Percentiles rank a stretch among this genome's conserved stretches.
phyloP scores from a whole-genome alignment of 2,329 filamentous ascomycete genomes.

The Clarireedia hainanense region DNA sequence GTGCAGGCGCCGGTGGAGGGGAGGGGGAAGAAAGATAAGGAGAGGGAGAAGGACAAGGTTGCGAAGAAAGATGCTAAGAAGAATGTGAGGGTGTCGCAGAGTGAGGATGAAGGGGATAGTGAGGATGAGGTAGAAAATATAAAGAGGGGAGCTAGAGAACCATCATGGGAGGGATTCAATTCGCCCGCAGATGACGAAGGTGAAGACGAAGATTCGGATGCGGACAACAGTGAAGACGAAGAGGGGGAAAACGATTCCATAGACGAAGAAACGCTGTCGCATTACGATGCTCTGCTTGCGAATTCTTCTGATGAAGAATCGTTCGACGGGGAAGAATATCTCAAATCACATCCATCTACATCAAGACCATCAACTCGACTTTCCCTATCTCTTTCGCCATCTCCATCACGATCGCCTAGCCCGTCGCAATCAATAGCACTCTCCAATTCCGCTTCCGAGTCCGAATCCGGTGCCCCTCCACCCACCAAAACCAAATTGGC shows the following conservation, averaged over 20 bases:
- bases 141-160: slow-evolving; percentile 9
- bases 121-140: slow-evolving; percentile 8
- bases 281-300: slow-evolving; percentile 26
- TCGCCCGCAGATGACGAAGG: slow-evolving; percentile 13
- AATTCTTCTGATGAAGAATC: slow-evolving; percentile 28
- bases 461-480: neutral
- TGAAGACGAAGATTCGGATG: slow-evolving; percentile 3
- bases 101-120: neutral
- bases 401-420: slow-evolving; percentile 15
- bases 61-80: neutral
- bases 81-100: neutral
- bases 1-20: slow-evolving; percentile 22
- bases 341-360: slow-evolving; percentile 7
- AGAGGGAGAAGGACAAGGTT: neutral
- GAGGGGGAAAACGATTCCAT: slow-evolving; percentile 17
- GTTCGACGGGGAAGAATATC: slow-evolving; percentile 21
- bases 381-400: slow-evolving; percentile 18
- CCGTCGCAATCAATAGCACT: neutral
- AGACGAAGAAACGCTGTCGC: slow-evolving; percentile 23
- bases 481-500: slow-evolving; percentile 17
- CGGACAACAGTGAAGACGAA: slow-evolving; percentile 7
- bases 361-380: slow-evolving; percentile 10
- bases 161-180: slow-evolving; percentile 16
- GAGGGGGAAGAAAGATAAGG: slow-evolving; percentile 14
- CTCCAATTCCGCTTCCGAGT: slow-evolving; percentile 4